These are phyloP conservation scores for Penicillium sp. DNA, from an alignment of 2,329 filamentous ascomycete species.

Conservation along the genomic window DNA sequence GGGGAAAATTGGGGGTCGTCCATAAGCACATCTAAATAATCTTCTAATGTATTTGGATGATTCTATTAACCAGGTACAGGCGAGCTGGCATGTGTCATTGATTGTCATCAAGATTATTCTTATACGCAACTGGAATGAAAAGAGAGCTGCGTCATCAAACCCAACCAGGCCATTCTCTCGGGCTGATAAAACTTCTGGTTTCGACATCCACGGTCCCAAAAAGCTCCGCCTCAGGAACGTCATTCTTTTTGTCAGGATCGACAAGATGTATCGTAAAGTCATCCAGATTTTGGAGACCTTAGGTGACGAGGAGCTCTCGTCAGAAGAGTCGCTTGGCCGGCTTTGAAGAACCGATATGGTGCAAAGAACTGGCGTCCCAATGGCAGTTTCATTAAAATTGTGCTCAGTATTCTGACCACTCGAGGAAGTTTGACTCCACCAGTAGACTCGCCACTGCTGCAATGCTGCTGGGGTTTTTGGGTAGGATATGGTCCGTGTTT, in stretches of 20 bases:
- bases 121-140: too few relatives aligned
- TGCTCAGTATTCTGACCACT: background rate
- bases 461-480: constrained; percentile 11
- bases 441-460: constrained; percentile 10
- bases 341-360: too few relatives aligned
- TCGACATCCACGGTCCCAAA: background rate
- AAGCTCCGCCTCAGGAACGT: too few relatives aligned
- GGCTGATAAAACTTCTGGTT: background rate
- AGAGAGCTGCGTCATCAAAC: background rate
- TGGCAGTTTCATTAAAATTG: too few relatives aligned
- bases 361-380: too few relatives aligned
- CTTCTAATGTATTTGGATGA: background rate
- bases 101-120: too few relatives aligned
- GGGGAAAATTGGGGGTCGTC: background rate
- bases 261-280: too few relatives aligned
- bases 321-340: too few relatives aligned
- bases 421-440: constrained; percentile 3
- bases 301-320: too few relatives aligned
- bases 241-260: background rate
- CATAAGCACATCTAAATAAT: background rate
- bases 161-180: background rate
- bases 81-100: background rate
- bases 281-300: too few relatives aligned
- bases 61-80: background rate
- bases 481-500: constrained; percentile 12